Evolutionary conservation across 805 yeast genomes (phyloP), one percentile per base, ranked within the genome.

Genomic region (Teunomyces lycoperdinae): DNA sequence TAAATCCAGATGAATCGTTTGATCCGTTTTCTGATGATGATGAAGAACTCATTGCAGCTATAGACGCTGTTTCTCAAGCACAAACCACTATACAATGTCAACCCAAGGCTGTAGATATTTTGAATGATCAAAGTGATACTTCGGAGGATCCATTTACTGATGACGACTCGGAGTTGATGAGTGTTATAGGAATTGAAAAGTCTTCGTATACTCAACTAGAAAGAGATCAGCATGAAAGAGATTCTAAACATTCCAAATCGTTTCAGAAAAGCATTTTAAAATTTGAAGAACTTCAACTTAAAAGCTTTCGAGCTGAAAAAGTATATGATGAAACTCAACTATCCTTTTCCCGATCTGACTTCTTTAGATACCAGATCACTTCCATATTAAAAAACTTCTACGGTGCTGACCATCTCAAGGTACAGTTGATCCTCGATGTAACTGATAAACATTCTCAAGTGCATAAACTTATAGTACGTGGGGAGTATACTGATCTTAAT

Each of bases 361-460:
- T 84, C n/a, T 66, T 66, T 38, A 58, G 87, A 43, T 81, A 67
- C 49, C 77, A 76, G 55, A 75, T 82, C 3, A 53, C 54, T 9
- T 58, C 59, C 1, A 60, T 78, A 1, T 24, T 67, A 5, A 50
- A 58, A 11, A 61, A 63, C 10, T 52, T 55, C 0, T 79, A 64
- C 52, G 67, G 66, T 16, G 49, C 57, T 2, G 55, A 64, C 1
- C 60, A 57, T 1, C 52, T 50, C 43, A 56, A 55, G 42, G 73
- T 67, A 9, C 90, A 85, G 55, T 68, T 77, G 24, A 73, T 85
- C 4, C 47, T 86, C n/a, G 71, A 76, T 4, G 87, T 85, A 27
- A 52, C 64, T 3, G 76, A 78, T 52, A 61, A 60, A 0, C 53
- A 66, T 2, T 71, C 67, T 0, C 41, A 48, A 0, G 46, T 40